These are phyloP conservation scores for Chaetomium globosum DNA, from an alignment of 2,329 filamentous ascomycete genomes.

Conservation along the genomic window DNA sequence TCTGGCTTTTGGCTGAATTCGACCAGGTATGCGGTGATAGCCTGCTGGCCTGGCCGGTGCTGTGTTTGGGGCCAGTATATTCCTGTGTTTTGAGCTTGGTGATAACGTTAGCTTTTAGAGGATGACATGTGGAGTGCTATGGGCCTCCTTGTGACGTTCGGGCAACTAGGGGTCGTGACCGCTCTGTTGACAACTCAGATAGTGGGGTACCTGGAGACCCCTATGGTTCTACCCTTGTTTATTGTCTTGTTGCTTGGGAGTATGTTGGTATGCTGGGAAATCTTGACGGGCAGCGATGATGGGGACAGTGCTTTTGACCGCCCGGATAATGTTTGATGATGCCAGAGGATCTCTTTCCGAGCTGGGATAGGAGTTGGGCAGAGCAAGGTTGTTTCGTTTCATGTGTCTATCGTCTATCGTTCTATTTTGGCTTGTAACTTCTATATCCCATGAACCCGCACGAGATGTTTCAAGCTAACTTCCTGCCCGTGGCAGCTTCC, in stretches of 20 bases:
- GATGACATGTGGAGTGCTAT: slow-evolving; percentile 65
- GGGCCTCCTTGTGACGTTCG: slow-evolving; percentile 69
- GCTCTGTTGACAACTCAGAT: slow-evolving; percentile 68
- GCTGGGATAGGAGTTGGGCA: background rate
- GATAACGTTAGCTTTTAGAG: slow-evolving; percentile 36
- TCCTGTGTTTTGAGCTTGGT: slow-evolving; percentile 68
- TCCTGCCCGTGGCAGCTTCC: slow-evolving; percentile 36
- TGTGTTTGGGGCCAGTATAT: slow-evolving; percentile 75
- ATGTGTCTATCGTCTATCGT: slow-evolving; percentile 22
- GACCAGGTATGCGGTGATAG: slow-evolving; percentile 50
- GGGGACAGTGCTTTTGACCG: slow-evolving; percentile 27
- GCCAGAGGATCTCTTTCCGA: background rate
- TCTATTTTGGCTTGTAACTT: slow-evolving; percentile 8
- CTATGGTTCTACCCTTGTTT: slow-evolving; percentile 56
- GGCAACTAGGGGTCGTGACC: slow-evolving; percentile 68
- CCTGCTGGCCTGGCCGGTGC: slow-evolving; percentile 73
- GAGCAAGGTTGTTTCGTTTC: background rate
- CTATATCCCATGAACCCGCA: slow-evolving; percentile 11
- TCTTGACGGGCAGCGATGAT: background rate
- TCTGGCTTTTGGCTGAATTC: slow-evolving; percentile 64
- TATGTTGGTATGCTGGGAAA: slow-evolving; percentile 66
- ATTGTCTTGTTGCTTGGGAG: background rate
- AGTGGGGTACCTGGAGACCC: slow-evolving; percentile 62
- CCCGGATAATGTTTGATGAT: background rate
- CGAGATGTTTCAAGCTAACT: slow-evolving; percentile 13